phyloP scores from a whole-genome alignment of 305 asterid genomes.

The Withania somnifera region DNA sequence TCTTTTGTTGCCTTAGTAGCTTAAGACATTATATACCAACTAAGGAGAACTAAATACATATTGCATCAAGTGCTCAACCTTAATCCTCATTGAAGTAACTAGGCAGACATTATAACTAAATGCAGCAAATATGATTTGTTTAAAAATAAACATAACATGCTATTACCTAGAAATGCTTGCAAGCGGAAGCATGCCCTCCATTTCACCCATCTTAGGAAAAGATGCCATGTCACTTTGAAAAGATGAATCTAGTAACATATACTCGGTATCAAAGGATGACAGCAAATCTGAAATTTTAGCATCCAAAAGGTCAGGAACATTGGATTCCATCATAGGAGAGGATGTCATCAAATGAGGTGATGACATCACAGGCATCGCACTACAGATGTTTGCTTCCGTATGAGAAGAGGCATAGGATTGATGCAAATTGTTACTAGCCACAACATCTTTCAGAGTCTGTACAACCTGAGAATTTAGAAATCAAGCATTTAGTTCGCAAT shows the following conservation, averaged over 20 bases:
- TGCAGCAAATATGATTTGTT: neutral
- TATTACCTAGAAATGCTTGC: slow-evolving; percentile 5
- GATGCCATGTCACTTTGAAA: slow-evolving; percentile 10
- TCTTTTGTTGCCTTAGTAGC: neutral
- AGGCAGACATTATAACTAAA: neutral
- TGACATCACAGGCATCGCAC: neutral
- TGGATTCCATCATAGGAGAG: no score
- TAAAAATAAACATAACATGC: neutral
- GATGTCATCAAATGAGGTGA: no score
- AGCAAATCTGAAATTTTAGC: neutral
- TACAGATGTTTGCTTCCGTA: neutral
- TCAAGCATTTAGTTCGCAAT: neutral
- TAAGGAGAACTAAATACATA: neutral
- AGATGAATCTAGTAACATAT: slow-evolving; percentile 14
- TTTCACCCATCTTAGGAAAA: slow-evolving; percentile 2
- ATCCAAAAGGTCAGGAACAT: neutral
- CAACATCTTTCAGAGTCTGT: slow-evolving; percentile 1
- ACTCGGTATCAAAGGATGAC: slow-evolving; percentile 1
- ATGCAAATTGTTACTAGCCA: neutral
- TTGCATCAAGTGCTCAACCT: neutral
- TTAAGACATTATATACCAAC: neutral
- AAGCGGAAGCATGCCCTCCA: slow-evolving; percentile 1
- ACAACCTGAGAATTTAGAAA: slow-evolving; percentile 18
- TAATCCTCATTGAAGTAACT: neutral
- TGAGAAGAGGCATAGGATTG: slow-evolving; percentile 5